A percentile compares a stretch with the other conserved stretches of the same genome.
Conservation (phyloP, 2,329 filamentous ascomycete species). For the Leptographium lundbergii region DNA sequence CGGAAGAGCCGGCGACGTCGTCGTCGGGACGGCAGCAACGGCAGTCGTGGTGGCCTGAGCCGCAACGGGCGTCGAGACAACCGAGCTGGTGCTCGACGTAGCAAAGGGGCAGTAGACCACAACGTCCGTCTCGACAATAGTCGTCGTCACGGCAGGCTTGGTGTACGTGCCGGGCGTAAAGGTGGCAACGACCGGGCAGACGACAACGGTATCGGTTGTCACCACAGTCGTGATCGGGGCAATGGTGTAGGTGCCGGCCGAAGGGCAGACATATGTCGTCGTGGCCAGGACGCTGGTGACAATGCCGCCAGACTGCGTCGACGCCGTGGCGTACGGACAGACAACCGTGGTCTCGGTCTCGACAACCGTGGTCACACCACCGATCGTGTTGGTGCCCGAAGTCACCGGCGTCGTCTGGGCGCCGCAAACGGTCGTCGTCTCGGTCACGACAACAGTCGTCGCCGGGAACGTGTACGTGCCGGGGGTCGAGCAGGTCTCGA, state of each 20-base stretch:
- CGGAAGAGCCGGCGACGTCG: slow-evolving; percentile 20
- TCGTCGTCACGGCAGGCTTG: slow-evolving; percentile 51
- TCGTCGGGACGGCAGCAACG: slow-evolving; percentile 8
- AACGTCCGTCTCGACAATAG: slow-evolving; percentile 53
- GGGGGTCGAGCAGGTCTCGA: slow-evolving; percentile 46
- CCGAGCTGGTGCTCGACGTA: slow-evolving; percentile 18
- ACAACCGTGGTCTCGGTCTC: slow-evolving; percentile 52
- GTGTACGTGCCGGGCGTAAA: slow-evolving; percentile 63
- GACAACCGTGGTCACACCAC: slow-evolving; percentile 62
- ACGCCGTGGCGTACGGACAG: slow-evolving; percentile 56
- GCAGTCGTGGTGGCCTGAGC: slow-evolving; percentile 13
- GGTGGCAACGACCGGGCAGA: slow-evolving; percentile 53
- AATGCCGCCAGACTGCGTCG: slow-evolving; percentile 41
- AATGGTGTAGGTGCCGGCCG: slow-evolving; percentile 64
- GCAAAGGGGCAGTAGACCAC: slow-evolving; percentile 61
- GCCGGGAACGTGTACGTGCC: slow-evolving; percentile 67
- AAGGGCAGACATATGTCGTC: slow-evolving; percentile 46
- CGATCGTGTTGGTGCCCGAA: slow-evolving; percentile 53
- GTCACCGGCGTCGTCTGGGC: slow-evolving; percentile 49
- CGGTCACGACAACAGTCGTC: slow-evolving; percentile 54
- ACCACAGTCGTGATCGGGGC: slow-evolving; percentile 48
- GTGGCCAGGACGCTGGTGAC: slow-evolving; percentile 55
- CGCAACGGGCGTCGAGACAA: slow-evolving; percentile 14
- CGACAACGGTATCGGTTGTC: slow-evolving; percentile 37
- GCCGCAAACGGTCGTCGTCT: slow-evolving; percentile 54